Evolutionary conservation across 2,329 filamentous ascomycete genomes (phyloP), one percentile per base, ranked within the genome.

Genomic region (Stagonosporopsis cucurbitacearum): DNA sequence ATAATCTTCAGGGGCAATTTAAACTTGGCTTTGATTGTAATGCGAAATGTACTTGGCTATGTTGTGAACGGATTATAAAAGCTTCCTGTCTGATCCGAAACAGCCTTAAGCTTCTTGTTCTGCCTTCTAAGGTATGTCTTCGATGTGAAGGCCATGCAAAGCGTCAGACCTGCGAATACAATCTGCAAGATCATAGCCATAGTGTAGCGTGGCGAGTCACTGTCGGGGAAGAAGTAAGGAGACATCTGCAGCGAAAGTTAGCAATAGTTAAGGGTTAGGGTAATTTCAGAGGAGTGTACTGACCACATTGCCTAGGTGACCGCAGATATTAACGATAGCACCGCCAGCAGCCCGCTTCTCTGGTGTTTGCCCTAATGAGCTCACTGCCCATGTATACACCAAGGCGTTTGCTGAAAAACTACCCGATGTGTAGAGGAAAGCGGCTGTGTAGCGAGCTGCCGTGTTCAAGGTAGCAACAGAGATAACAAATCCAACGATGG

Each of bases 291-390:
- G 1, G n/a, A 19, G n/a, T 9, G 2, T 17, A 41, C 46, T 41
- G 17, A 49, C 46, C n/a, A 79, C 70, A 8, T 75, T 78, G 0
- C 75, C 76, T 1, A 79, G 42, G 42, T 78, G 75, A 0, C 67
- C 68, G 17, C 76, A 58, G 6, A 78, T 64, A 41, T 77, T 78
- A 19, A 77, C 68, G 0, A 79, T 70, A 1, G 75, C 70, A 6
- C 66, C 68, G 4, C 72, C 74, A 13, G 57, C 57, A 1, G 77
- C 76, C 9, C 71, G 68, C 66, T 79, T 78, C 62, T 78, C 75
- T 0, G 76, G 74, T 0, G 76, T 77, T 28, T 72, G 66, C 20
- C 67, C 68, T 8, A 77, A 63, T 0, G 70, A 69, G 3, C 66
- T 66, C 0, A 71, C 68, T 0, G 71, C 72, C 77, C 76, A 78